These are phyloP conservation scores for Leucocoprinus sp. DNA, from an alignment of 768 basidiomycete genomes.

Conservation along the genomic window DNA sequence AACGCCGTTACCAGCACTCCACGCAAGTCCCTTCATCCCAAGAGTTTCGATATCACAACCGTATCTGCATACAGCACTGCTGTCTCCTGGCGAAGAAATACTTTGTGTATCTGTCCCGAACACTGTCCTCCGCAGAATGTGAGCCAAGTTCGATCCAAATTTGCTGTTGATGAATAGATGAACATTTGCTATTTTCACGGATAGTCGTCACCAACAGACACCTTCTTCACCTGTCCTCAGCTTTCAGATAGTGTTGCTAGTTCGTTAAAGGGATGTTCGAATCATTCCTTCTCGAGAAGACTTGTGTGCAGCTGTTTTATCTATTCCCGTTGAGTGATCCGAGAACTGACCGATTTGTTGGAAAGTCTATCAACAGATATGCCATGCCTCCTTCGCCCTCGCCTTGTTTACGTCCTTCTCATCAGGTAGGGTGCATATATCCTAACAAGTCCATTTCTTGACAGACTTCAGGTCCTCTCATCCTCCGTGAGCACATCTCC, in stretches of 20 bases:
- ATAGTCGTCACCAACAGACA: not conserved
- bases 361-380: not conserved
- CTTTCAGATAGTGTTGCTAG: not conserved
- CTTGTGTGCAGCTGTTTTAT: not conserved
- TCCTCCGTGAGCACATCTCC: not conserved
- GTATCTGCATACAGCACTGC: not conserved
- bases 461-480: not conserved
- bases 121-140: conserved; percentile 4
- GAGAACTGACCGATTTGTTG: not conserved
- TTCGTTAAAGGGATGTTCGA: not conserved
- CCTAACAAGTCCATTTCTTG: not conserved
- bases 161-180: not conserved
- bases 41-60: not conserved
- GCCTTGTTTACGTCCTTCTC: not conserved
- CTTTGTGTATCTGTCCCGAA: conserved; percentile 2
- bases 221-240: not conserved
- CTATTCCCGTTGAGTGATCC: not conserved
- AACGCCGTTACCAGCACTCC: not conserved
- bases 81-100: not conserved
- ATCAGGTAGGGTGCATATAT: conserved; percentile 9
- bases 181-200: not conserved
- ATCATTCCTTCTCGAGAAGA: not conserved
- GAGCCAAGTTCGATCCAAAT: not conserved
- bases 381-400: not conserved
- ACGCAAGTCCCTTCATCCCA: not conserved